phyloP scores from a whole-genome alignment of 805 yeast genomes.

The Torulaspora microellipsoides region DNA sequence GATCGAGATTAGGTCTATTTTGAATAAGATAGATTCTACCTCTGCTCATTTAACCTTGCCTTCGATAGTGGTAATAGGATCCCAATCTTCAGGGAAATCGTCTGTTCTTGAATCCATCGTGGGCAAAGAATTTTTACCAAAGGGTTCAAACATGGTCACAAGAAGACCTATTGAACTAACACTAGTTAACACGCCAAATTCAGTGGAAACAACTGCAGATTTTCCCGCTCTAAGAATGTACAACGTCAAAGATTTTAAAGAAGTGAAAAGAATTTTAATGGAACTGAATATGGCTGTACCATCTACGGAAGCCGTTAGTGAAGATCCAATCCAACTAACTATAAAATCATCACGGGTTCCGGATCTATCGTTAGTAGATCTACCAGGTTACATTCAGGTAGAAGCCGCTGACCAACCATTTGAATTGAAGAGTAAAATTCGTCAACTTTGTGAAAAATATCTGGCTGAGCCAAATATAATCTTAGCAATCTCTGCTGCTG shows the following conservation, averaged over 20 bases:
- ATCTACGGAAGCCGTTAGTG: conserved; percentile 75
- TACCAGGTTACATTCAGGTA: conserved; percentile 96
- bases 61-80: conserved; percentile 93
- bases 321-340: conserved; percentile 89
- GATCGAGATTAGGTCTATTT: conserved; percentile 87
- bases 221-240: conserved; percentile 84
- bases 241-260: conserved; percentile 79
- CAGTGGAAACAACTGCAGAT: conserved; percentile 84
- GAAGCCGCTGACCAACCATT: conserved; percentile 96
- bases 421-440: conserved; percentile 72
- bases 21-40: conserved; percentile 67
- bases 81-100: conserved; percentile 96
- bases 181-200: conserved; percentile 74
- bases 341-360: conserved; percentile 88
- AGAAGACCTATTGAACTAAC: conserved; percentile 96
- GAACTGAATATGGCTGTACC: conserved; percentile 95
- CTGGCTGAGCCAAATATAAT: conserved; percentile 90
- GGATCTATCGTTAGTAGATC: conserved; percentile 87
- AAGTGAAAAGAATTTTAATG: conserved; percentile 79
- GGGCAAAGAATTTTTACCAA: conserved; percentile 96
- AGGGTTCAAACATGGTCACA: conserved; percentile 97
- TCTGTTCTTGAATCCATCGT: conserved; percentile 94
- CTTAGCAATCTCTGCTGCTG: conserved; percentile 94
- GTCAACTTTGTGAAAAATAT: conserved; percentile 77
- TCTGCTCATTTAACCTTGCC: conserved; percentile 78